A percentile compares a stretch with the other conserved stretches of the same genome.
Conservation (phyloP, 179 eudicot species). For the Drosera spatulata region DNA sequence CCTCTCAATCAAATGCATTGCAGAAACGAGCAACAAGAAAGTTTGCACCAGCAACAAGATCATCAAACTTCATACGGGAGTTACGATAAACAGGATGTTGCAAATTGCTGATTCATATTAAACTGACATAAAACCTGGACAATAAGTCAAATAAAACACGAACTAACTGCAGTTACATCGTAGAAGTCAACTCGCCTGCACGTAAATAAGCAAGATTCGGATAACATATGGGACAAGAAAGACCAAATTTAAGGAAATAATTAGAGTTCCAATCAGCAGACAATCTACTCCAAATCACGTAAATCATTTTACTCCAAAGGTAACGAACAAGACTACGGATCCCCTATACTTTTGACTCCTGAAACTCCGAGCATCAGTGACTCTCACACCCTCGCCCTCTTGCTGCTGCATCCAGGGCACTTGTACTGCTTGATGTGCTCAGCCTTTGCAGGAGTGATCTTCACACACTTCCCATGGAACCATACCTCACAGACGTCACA, state of each 20-base stretch:
- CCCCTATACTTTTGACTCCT: constrained; percentile 8
- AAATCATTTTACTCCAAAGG: too few relatives aligned
- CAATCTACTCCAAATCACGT: too few relatives aligned
- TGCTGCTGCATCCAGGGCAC: constrained; percentile 66
- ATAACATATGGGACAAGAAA: too few relatives aligned
- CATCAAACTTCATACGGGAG: too few relatives aligned
- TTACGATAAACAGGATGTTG: too few relatives aligned
- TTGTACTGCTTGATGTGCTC: constrained; percentile 79
- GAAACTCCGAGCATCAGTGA: not conserved
- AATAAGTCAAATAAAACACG: too few relatives aligned
- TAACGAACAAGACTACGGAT: constrained; percentile 4
- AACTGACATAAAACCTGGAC: not conserved
- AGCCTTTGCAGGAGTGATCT: constrained; percentile 77
- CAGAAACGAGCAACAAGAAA: too few relatives aligned
- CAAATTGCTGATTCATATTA: not conserved
- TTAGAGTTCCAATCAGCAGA: too few relatives aligned
- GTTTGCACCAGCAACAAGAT: too few relatives aligned
- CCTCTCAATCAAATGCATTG: too few relatives aligned
- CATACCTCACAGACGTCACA: constrained; percentile 75
- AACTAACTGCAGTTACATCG: not conserved
- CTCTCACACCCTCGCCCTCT: constrained; percentile 41
- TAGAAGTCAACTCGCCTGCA: constrained; percentile 11
- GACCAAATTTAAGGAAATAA: too few relatives aligned
- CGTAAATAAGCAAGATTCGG: not conserved
- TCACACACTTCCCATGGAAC: constrained; percentile 85